A percentile compares a stretch with the other conserved stretches of the same genome.
phyloP scores from a whole-genome alignment of 495 filamentous ascomycete species.

The Cladorrhinum samala region DNA sequence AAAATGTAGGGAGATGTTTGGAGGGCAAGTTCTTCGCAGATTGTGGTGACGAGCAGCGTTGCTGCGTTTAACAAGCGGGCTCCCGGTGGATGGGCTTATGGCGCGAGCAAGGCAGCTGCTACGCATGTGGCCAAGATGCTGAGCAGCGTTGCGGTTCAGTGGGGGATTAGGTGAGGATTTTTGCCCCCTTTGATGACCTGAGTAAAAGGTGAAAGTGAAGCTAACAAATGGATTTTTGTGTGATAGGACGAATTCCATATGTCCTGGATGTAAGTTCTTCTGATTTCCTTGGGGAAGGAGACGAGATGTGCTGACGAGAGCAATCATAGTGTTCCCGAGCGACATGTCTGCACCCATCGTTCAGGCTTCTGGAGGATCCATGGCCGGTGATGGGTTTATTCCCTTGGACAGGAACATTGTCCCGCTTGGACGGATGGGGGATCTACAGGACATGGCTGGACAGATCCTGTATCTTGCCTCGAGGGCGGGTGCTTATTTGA shows the following conservation, averaged over 20 bases:
- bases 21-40: constrained; percentile 41
- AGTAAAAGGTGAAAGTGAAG: neutral
- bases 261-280: constrained; percentile 53
- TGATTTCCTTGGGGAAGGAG: neutral
- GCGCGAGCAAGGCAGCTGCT: constrained; percentile 56
- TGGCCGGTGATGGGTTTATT: constrained; percentile 14
- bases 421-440: constrained; percentile 31
- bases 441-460: constrained; percentile 53
- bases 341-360: constrained; percentile 54
- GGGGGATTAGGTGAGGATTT: constrained; percentile 48
- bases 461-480: constrained; percentile 56
- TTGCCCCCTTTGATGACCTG: neutral
- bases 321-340: constrained; percentile 49
- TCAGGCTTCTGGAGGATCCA: constrained; percentile 35
- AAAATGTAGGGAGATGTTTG: neutral
- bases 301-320: neutral
- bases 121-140: constrained; percentile 61
- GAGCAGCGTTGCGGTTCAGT: constrained; percentile 45
- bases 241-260: constrained; percentile 54
- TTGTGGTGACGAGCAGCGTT: constrained; percentile 60
- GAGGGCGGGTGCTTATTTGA: constrained; percentile 57
- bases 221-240: constrained; percentile 27
- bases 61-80: constrained; percentile 51
- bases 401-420: constrained; percentile 21
- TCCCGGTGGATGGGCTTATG: constrained; percentile 55